A percentile compares a stretch with the other conserved stretches of the same genome.
phyloP scores from a whole-genome alignment of 2,329 filamentous ascomycete genomes.

The Scolecobasidium constrictum region DNA sequence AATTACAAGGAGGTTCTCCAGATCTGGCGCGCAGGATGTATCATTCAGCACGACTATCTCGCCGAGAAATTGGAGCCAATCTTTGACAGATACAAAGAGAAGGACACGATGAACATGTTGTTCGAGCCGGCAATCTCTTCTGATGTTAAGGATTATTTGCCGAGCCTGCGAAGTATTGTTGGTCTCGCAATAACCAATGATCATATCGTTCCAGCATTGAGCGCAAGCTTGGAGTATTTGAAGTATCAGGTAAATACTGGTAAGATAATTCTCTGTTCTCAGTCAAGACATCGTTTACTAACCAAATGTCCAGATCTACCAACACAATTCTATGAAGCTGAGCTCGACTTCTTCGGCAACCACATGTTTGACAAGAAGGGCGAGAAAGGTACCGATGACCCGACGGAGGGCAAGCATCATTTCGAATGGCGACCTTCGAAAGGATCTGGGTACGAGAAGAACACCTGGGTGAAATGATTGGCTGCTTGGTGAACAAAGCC shows the following conservation, averaged over 20 bases:
- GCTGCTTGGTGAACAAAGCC: too few species aligned
- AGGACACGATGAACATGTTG: constrained; percentile 31
- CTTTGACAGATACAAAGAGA: constrained; percentile 24
- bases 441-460: too few species aligned
- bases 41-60: constrained; percentile 58
- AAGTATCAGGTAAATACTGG: constrained; percentile 47
- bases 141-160: constrained; percentile 42
- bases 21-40: constrained; percentile 61
- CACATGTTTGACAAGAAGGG: constrained; percentile 53
- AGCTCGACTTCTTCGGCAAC: constrained; percentile 60
- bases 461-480: too few species aligned
- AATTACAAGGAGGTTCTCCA: constrained; percentile 41
- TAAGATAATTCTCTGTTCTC: too few species aligned
- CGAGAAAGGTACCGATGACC: constrained; percentile 33
- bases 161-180: constrained; percentile 45
- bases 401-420: constrained; percentile 46
- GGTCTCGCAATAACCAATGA: constrained; percentile 44
- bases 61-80: constrained; percentile 45
- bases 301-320: too few species aligned
- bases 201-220: constrained; percentile 49
- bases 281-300: too few species aligned
- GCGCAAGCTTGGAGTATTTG: constrained; percentile 53
- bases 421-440: constrained; percentile 49
- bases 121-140: constrained; percentile 36
- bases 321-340: constrained; percentile 58